Base-by-base conservation (phyloP, 768 basidiomycete species). In the Pseudohyphozyma bogoriensis region DNA sequence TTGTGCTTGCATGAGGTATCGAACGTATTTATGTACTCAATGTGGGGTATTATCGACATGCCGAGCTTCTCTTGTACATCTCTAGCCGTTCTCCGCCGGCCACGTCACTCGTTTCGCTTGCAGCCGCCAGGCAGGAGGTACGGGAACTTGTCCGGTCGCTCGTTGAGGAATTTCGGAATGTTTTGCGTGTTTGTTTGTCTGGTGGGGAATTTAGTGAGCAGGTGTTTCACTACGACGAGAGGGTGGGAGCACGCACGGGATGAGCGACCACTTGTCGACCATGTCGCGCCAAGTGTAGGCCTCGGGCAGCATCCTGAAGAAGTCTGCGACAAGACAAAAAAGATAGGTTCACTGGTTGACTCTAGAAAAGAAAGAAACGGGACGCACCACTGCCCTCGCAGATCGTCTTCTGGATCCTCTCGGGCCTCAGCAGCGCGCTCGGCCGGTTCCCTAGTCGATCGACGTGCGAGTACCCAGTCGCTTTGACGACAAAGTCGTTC, bases 271-370 rank as follows among this genome's bases (percentile, higher is more conserved):
- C 71, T 67, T 74, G 65, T 28, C 73, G 68, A 37, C 69, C 70
- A 66, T 73, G 72, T 32, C 72, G 63, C 68, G 73, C 74, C 63
- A 76, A 68, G 32, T 74, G 42, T 70, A 70, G 18, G 66, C 70
- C 71, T 84, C 83, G 22, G 82, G 83, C 12, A 83, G 71, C 82
- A 83, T 83, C 16, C 77, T 20, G 68, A 83, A 83, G 31, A 83
- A 80, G 62, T 84, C 83, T 62, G 79, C 79, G n/a, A n/a, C n/a
- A n/a, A n/a, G n/a, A n/a, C n/a, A n/a, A n/a, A n/a, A n/a, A n/a
- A n/a, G n/a, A n/a, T n/a, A n/a, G n/a, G n/a, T n/a, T n/a, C n/a
- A n/a, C n/a, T n/a, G n/a, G n/a, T n/a, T n/a, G n/a, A n/a, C n/a
- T n/a, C n/a, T n/a, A n/a, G n/a, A n/a, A n/a, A n/a, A n/a, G n/a